Percentiles rank a stretch among this genome's conserved stretches.
Evolutionary conservation across 140 eudicot genomes (phyloP).

Genomic region (Senecio squalidus): DNA sequence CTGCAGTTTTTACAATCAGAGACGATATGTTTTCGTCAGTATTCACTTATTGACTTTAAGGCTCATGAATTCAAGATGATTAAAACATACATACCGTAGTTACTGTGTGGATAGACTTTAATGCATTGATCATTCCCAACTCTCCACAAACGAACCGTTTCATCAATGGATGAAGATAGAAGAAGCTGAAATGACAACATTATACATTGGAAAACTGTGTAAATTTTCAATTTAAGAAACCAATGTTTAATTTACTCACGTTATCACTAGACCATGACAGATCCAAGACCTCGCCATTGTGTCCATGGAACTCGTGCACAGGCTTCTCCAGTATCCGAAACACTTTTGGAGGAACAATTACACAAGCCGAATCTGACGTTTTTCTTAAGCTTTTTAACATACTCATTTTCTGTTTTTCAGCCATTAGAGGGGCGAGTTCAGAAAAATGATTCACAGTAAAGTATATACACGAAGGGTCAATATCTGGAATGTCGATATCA

Average conservation of each 20-base stretch:
- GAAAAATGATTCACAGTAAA: constrained; percentile 68
- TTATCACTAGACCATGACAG: constrained; percentile 87
- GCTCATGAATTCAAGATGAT: background rate
- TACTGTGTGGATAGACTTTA: constrained; percentile 65
- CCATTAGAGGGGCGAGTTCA: constrained; percentile 52
- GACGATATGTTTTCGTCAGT: background rate
- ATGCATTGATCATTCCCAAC: constrained; percentile 67
- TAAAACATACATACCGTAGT: constrained; percentile 35
- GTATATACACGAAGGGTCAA: constrained; percentile 78
- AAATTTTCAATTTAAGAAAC: background rate
- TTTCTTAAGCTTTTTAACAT: constrained; percentile 45
- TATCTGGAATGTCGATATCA: constrained; percentile 59
- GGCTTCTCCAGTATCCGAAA: constrained; percentile 81
- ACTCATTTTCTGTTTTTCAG: constrained; percentile 58
- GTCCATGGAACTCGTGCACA: constrained; percentile 77
- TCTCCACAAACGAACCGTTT: constrained; percentile 89
- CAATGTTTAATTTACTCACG: constrained; percentile 38
- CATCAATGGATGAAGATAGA: constrained; percentile 83
- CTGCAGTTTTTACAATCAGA: constrained; percentile 17
- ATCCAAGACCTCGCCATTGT: constrained; percentile 69
- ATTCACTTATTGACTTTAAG: background rate
- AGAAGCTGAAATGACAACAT: constrained; percentile 49
- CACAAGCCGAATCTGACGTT: constrained; percentile 71
- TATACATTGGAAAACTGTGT: background rate
- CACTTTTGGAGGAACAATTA: constrained; percentile 77